Evolutionary conservation across 768 basidiomycete species (phyloP).

Genomic region (Termitomyces sp.): DNA sequence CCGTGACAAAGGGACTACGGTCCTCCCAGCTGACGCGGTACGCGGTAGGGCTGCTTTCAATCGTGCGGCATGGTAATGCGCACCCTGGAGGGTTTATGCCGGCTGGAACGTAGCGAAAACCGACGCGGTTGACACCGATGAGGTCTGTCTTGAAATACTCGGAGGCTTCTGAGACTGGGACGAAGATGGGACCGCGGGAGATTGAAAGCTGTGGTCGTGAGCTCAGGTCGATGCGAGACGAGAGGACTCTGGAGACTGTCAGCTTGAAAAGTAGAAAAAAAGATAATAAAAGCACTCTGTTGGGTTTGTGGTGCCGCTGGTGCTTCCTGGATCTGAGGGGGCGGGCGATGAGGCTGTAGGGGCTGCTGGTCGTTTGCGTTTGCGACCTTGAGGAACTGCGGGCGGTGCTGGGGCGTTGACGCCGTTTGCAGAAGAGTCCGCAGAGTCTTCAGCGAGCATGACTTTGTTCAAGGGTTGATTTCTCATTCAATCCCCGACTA

Average conservation of each 20-base stretch:
- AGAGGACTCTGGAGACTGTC: conserved; percentile 37
- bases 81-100: conserved; percentile 61
- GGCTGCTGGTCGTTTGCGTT: conserved; percentile 54
- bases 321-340: conserved; percentile 45
- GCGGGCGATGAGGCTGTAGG: conserved; percentile 49
- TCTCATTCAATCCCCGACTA: neutral
- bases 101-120: conserved; percentile 76
- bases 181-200: conserved; percentile 68
- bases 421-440: conserved; percentile 14
- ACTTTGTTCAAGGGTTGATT: neutral
- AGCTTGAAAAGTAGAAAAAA: neutral
- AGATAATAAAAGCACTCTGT: conserved; percentile 26
- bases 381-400: conserved; percentile 30
- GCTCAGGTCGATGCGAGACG: conserved; percentile 63
- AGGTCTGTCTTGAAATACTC: conserved; percentile 65
- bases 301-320: conserved; percentile 23
- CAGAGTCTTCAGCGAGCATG: conserved; percentile 28
- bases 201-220: conserved; percentile 66
- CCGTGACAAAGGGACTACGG: conserved; percentile 72
- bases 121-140: conserved; percentile 67
- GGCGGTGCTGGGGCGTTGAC: conserved; percentile 2
- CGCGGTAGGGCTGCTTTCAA: conserved; percentile 67
- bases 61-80: conserved; percentile 64
- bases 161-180: conserved; percentile 49
- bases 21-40: conserved; percentile 90